Base-by-base conservation (phyloP, 108 stramenopile genomes). In the Bacterosira constricta region DNA sequence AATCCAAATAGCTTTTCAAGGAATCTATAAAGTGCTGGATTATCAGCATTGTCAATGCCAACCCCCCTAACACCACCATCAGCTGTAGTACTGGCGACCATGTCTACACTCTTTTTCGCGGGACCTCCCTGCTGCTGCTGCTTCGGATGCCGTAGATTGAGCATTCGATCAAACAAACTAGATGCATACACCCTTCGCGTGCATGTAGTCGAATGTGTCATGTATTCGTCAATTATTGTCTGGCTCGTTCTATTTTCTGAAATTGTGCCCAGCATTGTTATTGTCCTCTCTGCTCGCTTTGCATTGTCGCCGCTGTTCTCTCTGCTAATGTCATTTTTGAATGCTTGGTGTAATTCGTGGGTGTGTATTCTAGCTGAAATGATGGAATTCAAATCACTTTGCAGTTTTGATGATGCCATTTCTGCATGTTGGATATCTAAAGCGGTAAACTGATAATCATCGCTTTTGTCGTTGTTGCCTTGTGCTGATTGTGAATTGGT, bases 131-230 rank as follows among this genome's bases (percentile, higher is more conserved):
- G n/a, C n/a, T n/a, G n/a, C n/a, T n/a, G n/a, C n/a, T n/a, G n/a
- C n/a, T n/a, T n/a, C n/a, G n/a, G n/a, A n/a, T n/a, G n/a, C n/a
- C 49, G 12, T 15, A 58, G 57, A 23, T 67, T 8, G 11, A 56
- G n/a, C 45, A 70, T 13, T 46, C 77, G 60, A 70, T 78, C 77
- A 63, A 41, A 78, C 18, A 78, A 32, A 45, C 36, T 65, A 9
- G 77, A 70, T 2, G 77, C 63, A 42, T 78, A 78, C 1, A 63
- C 69, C 1, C 63, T 26, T 36, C 62, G 55, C 21, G 60, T 51
- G 57, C 67, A 63, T 27, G 77, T 70, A 8, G 67, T 60, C 6
- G 77, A 69, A 34, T 63, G 77, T 6, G 69, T 64, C 69, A 65
- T 59, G 63, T 78, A 78, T 51, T 63, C 39, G 42, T 78, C 77